These are phyloP conservation scores for Xylaria flabelliformis DNA, from an alignment of 495 filamentous ascomycete species.

Conservation along the genomic window DNA sequence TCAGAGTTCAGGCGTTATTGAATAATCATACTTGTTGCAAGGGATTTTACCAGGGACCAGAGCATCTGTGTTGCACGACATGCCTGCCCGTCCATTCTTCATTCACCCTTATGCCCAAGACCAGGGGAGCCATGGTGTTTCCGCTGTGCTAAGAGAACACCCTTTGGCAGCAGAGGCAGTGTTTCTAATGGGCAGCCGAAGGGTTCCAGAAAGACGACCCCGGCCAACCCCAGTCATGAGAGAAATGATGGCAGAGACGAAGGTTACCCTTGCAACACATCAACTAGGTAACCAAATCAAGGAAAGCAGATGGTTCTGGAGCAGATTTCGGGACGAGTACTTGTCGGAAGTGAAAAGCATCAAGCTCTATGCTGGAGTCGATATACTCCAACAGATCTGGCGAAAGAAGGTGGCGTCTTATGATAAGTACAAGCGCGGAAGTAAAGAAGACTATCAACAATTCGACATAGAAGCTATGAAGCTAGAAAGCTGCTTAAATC, in stretches of 20 bases:
- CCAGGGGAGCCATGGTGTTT: background rate
- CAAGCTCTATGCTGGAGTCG: slow-evolving; percentile 35
- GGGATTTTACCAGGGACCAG: background rate
- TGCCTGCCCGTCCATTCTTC: slow-evolving; percentile 13
- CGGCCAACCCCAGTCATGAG: background rate
- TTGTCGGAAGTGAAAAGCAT: slow-evolving; percentile 35
- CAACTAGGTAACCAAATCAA: slow-evolving; percentile 37
- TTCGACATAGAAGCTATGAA: slow-evolving; percentile 37
- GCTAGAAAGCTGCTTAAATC: slow-evolving; percentile 33
- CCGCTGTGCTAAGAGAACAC: background rate
- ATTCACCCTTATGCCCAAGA: slow-evolving; percentile 17
- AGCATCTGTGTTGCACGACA: background rate
- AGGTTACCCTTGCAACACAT: slow-evolving; percentile 34
- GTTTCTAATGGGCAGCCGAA: background rate
- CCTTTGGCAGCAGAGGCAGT: background rate
- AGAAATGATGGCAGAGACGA: slow-evolving; percentile 33
- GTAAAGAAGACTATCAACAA: slow-evolving; percentile 34
- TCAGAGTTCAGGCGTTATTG: background rate
- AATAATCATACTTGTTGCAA: background rate
- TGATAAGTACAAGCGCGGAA: slow-evolving; percentile 24
- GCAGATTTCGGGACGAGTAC: slow-evolving; percentile 38
- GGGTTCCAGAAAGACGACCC: background rate
- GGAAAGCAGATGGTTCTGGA: slow-evolving; percentile 39
- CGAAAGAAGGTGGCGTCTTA: slow-evolving; percentile 36
- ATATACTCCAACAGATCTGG: slow-evolving; percentile 43